Evolutionary conservation across 1,284 basidiomycete genomes (phyloP).

Genomic region (Takashimella koratensis): DNA sequence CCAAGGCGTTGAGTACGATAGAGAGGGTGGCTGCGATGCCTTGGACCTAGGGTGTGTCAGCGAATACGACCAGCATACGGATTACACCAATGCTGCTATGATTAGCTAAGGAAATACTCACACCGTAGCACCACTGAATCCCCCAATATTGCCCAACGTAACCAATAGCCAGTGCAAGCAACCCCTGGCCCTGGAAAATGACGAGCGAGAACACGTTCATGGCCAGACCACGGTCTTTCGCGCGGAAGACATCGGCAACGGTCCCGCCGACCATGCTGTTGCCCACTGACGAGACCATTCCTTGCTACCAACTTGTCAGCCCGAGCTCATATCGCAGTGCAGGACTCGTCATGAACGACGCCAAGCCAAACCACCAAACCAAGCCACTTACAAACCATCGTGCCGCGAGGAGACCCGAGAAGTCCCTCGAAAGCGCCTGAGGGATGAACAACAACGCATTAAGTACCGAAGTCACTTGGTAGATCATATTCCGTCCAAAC

Average conservation of each 20-base stretch:
- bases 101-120: conserved; percentile 21
- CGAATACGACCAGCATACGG: too few relatives aligned
- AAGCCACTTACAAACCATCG: conserved; percentile 45
- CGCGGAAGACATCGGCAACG: conserved; percentile 45
- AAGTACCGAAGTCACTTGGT: conserved; percentile 36
- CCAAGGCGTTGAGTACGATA: conserved; percentile 30
- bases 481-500: conserved; percentile 38
- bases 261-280: conserved; percentile 45
- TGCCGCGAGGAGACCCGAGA: conserved; percentile 38
- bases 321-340: too few relatives aligned
- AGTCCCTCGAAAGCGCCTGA: conserved; percentile 35
- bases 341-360: too few relatives aligned
- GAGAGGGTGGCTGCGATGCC: conserved; percentile 27
- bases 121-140: conserved; percentile 40
- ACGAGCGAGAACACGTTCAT: conserved; percentile 49
- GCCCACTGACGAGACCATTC: conserved; percentile 32
- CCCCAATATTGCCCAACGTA: conserved; percentile 30
- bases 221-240: conserved; percentile 41
- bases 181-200: conserved; percentile 45
- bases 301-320: too few relatives aligned
- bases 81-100: too few relatives aligned
- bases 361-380: too few relatives aligned
- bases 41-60: conserved; percentile 15
- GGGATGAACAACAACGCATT: conserved; percentile 44
- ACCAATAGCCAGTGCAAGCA: conserved; percentile 24